Evolutionary conservation across 2,329 filamentous ascomycete species (phyloP), one percentile per base, ranked within the genome.

Genomic region (Stemphylium vesicarium): DNA sequence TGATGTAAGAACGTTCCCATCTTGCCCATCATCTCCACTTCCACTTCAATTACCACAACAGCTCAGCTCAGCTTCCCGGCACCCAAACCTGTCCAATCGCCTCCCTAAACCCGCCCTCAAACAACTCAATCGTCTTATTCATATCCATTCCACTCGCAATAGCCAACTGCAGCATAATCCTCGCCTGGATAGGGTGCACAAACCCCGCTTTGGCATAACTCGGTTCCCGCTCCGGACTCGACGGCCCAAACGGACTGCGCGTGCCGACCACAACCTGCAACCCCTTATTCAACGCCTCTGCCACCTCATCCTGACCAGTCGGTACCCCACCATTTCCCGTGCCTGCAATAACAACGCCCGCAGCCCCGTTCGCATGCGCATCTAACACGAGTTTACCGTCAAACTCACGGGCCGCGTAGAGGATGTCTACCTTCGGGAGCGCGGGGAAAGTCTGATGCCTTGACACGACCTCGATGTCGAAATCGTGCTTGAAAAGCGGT

Each of bases 391-490:
- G 51, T 26, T 59, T 66, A 1, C 68, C 69, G 37, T 69, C 64
- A 10, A 71, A 71, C 40, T 66, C 64, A 20, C 68, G 66, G 2
- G 68, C 68, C 0, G 66, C 66, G 35, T 70, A 71, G 13, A 70
- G 59, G 7, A 70, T 71, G 36, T 71, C 65, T n/a, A 71, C 65
- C 50, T 70, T 69, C 0, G 67, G 68, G 5, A 71, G 53, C 0
- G 56, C 53, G 0, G 68, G 65, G 36, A 59, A 68, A 0, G 62
- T 61, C 0, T 32, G 12, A 35, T 69, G 43, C 1, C 33, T 52
- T 0, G 64, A 66, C 0, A 69, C 65, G 3, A 22, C 33, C 1
- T 18, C 40, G 4, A 71, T 15, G 37, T 64, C 46, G 38, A 72
- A 72, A 9, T 52, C 45, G 12, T 64, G 50, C 39, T 71, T 71